Evolutionary conservation across 768 basidiomycete genomes (phyloP), one percentile per base, ranked within the genome.

Genomic region (Suillus cothurnatus): DNA sequence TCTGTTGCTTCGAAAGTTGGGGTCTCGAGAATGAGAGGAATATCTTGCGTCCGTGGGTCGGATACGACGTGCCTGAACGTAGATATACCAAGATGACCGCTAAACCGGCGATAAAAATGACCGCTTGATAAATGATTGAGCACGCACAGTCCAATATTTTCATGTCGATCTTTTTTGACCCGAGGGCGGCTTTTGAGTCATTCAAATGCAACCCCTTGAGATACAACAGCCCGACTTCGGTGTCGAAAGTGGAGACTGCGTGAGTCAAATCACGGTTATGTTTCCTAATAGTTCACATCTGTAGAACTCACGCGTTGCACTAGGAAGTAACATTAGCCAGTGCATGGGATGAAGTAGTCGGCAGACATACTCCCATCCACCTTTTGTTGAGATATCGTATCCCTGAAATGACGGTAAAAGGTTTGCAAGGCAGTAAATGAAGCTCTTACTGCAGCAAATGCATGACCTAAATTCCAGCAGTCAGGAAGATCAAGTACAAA

Each of bases 141-240:
- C 6, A 82, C 90, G 67, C 71, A 92, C 90, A 92, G 73, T 26
- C 94, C 94, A 43, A 95, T 88, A 67, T 93, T 95, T 74, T 94
- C 88, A 69, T 95, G 94, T 45, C 92, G 78, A 70, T 95, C 94
- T 68, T 86, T 88, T 84, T 88, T 15, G 89, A 88, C 4, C 81
- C 84, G 15, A 86, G 80, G 1, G 78, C 80, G 11, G 83, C 84
- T 73, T 93, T 92, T 15, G 91, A 91, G 73, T 95, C 94, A 72
- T 96, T 96, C 53, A 95, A 72, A 71, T 96, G 94, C 85, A 95
- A 90, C 1, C 89, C 94, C 4, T 86, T 83, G 19, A 95, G 85
- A 72, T 93, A 95, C 15, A 81, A 72, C 31, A 92, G 70, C 2
- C 94, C 92, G 4, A 96, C 81, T 65, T 84, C 78, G n/a, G 80